Conservation (phyloP, 352 stramenopile genomes). For the Globisporangium cylindrosporum region DNA sequence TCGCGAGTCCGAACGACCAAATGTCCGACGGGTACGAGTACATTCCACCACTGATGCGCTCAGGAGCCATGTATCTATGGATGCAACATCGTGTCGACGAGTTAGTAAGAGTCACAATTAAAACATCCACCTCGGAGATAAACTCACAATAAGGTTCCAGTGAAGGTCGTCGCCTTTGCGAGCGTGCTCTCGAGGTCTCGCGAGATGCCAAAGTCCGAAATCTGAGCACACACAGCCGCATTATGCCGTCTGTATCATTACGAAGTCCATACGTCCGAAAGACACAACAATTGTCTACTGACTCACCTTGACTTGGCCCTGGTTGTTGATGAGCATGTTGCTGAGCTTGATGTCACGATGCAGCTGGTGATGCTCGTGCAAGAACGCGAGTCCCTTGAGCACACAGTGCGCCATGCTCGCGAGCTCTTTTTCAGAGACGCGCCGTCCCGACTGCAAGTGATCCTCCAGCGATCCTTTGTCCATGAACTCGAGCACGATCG, state of each 20-base stretch:
- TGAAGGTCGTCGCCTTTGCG: constrained; percentile 88
- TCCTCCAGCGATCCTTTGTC: constrained; percentile 89
- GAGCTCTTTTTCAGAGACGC: constrained; percentile 67
- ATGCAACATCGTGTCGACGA: neutral
- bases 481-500: constrained; percentile 95
- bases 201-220: constrained; percentile 86
- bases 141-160: constrained; percentile 83
- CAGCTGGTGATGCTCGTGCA: constrained; percentile 88
- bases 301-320: constrained; percentile 65
- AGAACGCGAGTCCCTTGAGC: constrained; percentile 81
- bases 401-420: constrained; percentile 76
- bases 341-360: constrained; percentile 95
- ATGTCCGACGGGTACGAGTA: constrained; percentile 88
- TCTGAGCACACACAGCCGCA: constrained; percentile 24
- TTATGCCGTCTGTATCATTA: neutral
- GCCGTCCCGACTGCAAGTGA: constrained; percentile 42
- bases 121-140: neutral
- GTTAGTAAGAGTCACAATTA: neutral
- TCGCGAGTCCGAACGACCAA: constrained; percentile 76
- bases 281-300: neutral
- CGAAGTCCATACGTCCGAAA: neutral
- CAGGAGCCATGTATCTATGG: constrained; percentile 89
- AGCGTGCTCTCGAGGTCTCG: constrained; percentile 79
- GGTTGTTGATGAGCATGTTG: constrained; percentile 92
- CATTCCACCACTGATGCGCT: constrained; percentile 89